Percentiles rank a stretch among this genome's conserved stretches.
Evolutionary conservation across 805 yeast species (phyloP).

Genomic region (Saccharomycopsis amapae): DNA sequence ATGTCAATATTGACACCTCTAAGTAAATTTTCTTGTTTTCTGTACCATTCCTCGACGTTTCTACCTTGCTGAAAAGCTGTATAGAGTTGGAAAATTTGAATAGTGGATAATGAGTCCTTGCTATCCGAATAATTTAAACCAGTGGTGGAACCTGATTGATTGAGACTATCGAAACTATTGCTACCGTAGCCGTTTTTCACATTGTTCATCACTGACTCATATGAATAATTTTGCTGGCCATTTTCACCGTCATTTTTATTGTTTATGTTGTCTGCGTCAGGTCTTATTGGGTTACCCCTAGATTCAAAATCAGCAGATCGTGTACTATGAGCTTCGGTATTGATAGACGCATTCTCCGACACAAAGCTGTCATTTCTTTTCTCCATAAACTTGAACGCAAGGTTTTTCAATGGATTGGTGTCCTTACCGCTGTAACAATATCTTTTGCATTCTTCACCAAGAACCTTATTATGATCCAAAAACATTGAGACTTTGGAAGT

Average conservation of each 20-base stretch:
- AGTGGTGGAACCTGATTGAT: conserved; percentile 14
- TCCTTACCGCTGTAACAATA: conserved; percentile 27
- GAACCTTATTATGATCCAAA: conserved; percentile 44
- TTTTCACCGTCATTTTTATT: neutral
- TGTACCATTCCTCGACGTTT: conserved; percentile 75
- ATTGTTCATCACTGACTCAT: conserved; percentile 9
- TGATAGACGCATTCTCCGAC: neutral
- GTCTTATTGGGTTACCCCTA: neutral
- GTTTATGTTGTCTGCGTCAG: neutral
- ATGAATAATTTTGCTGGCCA: neutral
- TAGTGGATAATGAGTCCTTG: conserved; percentile 6
- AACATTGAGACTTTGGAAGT: conserved; percentile 70
- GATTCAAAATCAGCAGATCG: neutral
- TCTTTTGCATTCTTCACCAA: conserved; percentile 80
- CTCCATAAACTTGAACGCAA: conserved; percentile 6
- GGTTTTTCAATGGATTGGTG: conserved; percentile 7
- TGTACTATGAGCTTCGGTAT: neutral
- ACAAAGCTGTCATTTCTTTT: conserved; percentile 2
- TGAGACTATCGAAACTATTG: conserved; percentile 8
- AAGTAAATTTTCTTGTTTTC: conserved; percentile 51
- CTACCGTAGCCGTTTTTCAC: neutral
- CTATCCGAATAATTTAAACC: conserved; percentile 12
- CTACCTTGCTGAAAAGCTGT: conserved; percentile 64
- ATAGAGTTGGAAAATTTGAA: conserved; percentile 14
- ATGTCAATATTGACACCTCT: conserved; percentile 55